A percentile compares a stretch with the other conserved stretches of the same genome.
Evolutionary conservation across 345 rosid species (phyloP).

Genomic region (Geranium brycei): DNA sequence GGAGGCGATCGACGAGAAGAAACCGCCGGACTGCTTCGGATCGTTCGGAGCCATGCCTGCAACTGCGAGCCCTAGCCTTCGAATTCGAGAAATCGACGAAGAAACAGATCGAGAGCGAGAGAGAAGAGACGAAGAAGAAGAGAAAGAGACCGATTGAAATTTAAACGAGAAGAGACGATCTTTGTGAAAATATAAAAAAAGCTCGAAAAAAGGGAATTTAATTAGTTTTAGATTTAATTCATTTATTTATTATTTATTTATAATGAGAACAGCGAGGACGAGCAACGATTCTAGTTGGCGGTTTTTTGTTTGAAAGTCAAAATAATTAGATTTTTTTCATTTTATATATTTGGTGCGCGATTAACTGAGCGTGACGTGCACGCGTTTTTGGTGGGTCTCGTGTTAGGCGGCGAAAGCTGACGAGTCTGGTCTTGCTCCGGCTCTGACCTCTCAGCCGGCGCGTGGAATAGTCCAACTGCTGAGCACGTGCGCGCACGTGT

Average conservation of each 20-base stretch:
- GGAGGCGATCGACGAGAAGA: conserved; percentile 74
- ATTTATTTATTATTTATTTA: no score
- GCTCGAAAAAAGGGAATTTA: no score
- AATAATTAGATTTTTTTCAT: not conserved
- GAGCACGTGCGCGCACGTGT: no score
- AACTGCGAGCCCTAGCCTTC: not conserved
- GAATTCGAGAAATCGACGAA: not conserved
- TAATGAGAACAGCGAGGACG: not conserved
- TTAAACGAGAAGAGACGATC: no score
- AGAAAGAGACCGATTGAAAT: not conserved
- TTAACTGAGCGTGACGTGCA: not conserved
- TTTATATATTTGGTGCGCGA: no score
- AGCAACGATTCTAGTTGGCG: not conserved
- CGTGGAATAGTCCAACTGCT: no score
- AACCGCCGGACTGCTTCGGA: conserved; percentile 58
- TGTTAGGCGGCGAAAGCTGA: not conserved
- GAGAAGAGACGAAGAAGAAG: not conserved
- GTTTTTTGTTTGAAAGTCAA: not conserved
- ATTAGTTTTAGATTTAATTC: no score
- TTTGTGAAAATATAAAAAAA: no score
- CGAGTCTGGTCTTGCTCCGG: no score
- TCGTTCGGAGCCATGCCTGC: conserved; percentile 57
- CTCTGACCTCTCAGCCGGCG: no score
- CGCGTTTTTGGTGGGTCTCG: not conserved
- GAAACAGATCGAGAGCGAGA: not conserved